Percentiles rank a stretch among this genome's conserved stretches.
phyloP scores from a whole-genome alignment of 805 yeast species.

The Saturnispora ahearnii region DNA sequence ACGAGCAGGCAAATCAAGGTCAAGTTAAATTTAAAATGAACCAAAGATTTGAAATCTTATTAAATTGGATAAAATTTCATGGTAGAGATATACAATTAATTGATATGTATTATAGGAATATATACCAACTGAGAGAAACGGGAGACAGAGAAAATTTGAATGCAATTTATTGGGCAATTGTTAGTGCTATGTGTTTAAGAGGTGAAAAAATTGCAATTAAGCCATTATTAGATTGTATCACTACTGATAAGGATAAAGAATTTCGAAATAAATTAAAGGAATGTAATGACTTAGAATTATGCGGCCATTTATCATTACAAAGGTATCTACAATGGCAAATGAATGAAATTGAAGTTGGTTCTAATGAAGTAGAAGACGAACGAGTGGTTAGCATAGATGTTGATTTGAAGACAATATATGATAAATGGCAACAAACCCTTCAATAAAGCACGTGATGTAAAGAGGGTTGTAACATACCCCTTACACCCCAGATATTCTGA shows the following conservation, averaged over 20 bases:
- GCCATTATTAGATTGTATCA: not conserved
- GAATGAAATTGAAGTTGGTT: not conserved
- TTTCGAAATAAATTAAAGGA: not conserved
- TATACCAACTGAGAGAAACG: conserved; percentile 26
- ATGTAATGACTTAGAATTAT: not conserved
- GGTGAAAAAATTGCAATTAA: not conserved
- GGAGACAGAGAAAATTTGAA: not conserved
- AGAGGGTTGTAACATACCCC: not conserved
- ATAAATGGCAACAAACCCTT: not conserved
- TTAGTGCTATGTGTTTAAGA: conserved; percentile 1
- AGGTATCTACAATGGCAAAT: not conserved
- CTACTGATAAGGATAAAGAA: not conserved
- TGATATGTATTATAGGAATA: conserved; percentile 36
- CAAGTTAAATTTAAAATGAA: conserved; percentile 17
- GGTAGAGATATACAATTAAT: conserved; percentile 34
- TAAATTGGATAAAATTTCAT: conserved; percentile 33
- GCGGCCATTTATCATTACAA: not conserved
- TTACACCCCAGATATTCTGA: not conserved
- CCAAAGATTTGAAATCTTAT: conserved; percentile 20
- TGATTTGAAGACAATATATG: not conserved
- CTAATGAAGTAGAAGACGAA: not conserved
- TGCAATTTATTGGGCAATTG: not conserved
- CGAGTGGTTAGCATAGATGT: not conserved
- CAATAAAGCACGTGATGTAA: not conserved
- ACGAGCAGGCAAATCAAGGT: conserved; percentile 9